Base-by-base conservation (phyloP, 2,329 filamentous ascomycete species). In the Fusarium falciforme region DNA sequence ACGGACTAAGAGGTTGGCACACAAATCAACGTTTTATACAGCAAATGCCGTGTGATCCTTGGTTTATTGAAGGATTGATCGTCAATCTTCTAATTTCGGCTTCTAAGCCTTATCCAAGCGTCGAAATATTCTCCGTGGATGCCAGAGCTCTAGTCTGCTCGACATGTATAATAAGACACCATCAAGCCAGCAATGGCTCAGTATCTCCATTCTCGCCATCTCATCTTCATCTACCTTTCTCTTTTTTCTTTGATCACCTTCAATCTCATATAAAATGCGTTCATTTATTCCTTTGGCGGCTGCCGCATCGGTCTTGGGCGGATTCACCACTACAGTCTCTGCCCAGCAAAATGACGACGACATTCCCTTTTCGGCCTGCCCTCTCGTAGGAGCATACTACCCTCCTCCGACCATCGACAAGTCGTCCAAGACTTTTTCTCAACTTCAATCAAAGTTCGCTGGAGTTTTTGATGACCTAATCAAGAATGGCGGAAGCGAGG, bases 311-410 rank as follows among this genome's bases (percentile, higher is more conserved):
- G 12, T 74, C 1, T n/a, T 66, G 1, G 14, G 61, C 12, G n/a
- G 52, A 2, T 2, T 62, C 8, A n/a, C 52, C 1, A 25, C 10
- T 1, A 42, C n/a, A 4, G n/a, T n/a, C 3, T 17, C 49, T 2
- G 61, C 69, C 3, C 54, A 73, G 14, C 33, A 57, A 1, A 36
- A n/a, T 1, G 59, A 72, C 4, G 61, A 69, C 12, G 52, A 66
- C 3, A 73, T 72, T 17, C 7, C 71, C 1, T 77, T 71, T 29
- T 70, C 71, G 1, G 73, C 71, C 5, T 77, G 75, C n/a, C 65
- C 71, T 40, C 71, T 74, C 0, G 72, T 77, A 3, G 64, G 73
- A 5, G 64, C 73, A 12, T 76, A 77, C 17, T 77, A 77, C 49
- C 73, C 75, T 8, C 69, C 69, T 0, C 71, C 66, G 3, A 76